Evolutionary conservation across 116 monocot species (phyloP), one percentile per base, ranked within the genome.

Genomic region (Dioscorea cayenensis): DNA sequence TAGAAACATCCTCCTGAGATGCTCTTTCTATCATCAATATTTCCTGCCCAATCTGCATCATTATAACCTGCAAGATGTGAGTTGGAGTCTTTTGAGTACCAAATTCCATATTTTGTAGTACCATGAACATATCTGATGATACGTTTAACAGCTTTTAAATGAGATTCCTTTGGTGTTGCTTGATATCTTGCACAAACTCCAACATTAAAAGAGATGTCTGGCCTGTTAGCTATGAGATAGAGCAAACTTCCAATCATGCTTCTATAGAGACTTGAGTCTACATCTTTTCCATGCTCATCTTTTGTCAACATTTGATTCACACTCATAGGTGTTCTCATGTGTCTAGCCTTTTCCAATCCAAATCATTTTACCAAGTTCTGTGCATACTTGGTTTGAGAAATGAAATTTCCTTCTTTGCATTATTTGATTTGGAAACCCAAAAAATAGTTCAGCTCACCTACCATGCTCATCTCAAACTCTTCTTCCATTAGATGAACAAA

Each of bases 111-210:
- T 21, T 69, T 6, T 18, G 1, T n/a, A 51, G 43, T 71, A 14
- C 58, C 58, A 14, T 9, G 0, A 22, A 58, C 28, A 36, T 59
- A 71, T 28, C 20, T 2, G 7, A 71, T 58, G 14, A 71, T 71
- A 18, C 16, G 7, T 32, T 52, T 58, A 27, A 58, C 69, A 11
- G 10, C 48, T 29, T 2, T 6, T 32, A 59, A 14, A 35, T 77
- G 71, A 0, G 64, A 64, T 29, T 62, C 49, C 22, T 65, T 62
- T 6, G 63, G 71, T 9, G 11, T 32, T 1, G 71, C 22, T 49
- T 77, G 63, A 32, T 64, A 77, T 7, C 77, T 20, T 28, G 70
- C 71, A 65, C 71, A 77, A 7, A 77, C 14, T 51, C 71, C 7
- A 8, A 77, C 64, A 64, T 6, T 23, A 65, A 70, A 77, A 13